Evolutionary conservation across 257 asterid genomes (phyloP).

Genomic region (Ophiorrhiza pumila): DNA sequence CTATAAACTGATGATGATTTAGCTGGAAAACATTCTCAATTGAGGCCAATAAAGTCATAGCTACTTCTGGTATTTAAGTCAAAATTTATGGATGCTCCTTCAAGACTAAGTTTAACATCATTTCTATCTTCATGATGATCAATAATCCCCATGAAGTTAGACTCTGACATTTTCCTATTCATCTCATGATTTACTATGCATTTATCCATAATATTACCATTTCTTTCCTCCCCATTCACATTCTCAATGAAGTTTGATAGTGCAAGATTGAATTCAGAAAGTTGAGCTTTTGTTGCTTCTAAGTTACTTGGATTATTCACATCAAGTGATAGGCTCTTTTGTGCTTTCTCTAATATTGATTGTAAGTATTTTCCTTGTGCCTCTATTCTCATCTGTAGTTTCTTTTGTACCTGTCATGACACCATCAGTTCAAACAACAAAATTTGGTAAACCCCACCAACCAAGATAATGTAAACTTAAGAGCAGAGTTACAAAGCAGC

Average conservation of each 20-base stretch:
- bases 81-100: constrained; percentile 54
- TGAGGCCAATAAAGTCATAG: constrained; percentile 57
- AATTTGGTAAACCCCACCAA: background rate
- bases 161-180: constrained; percentile 20
- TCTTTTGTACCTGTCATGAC: constrained; percentile 70
- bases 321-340: constrained; percentile 48
- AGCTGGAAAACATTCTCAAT: constrained; percentile 38
- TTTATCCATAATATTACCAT: constrained; percentile 28
- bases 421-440: background rate
- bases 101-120: constrained; percentile 40
- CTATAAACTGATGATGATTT: constrained; percentile 25
- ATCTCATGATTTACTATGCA: constrained; percentile 15
- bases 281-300: constrained; percentile 59
- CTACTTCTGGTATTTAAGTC: constrained; percentile 64
- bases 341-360: constrained; percentile 72
- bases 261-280: constrained; percentile 61
- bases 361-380: constrained; percentile 93
- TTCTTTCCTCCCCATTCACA: constrained; percentile 41
- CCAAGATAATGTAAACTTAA: too few relatives aligned
- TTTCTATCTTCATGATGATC: constrained; percentile 26
- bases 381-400: constrained; percentile 84
- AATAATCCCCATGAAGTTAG: constrained; percentile 23
- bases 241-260: constrained; percentile 65
- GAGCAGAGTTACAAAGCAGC: background rate
- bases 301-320: constrained; percentile 38